Base-by-base conservation (phyloP, 805 yeast genomes). In the Jamesozyma jinghongensis region DNA sequence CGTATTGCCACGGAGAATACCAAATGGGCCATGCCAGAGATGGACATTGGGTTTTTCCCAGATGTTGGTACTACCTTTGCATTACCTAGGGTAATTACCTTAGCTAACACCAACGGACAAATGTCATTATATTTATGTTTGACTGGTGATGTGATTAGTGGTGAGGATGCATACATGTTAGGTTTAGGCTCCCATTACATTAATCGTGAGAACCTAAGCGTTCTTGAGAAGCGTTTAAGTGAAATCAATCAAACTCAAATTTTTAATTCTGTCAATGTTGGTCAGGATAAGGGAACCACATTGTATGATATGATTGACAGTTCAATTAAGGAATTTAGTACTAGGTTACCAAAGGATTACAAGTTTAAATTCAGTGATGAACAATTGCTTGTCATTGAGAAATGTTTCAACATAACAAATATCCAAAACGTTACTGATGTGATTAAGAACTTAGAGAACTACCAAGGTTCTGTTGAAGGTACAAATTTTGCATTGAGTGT, bases 51-150 rank as follows among this genome's bases (percentile, higher is more conserved):
- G 1, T 85, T 86, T 62, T 84, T 85, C 65, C 94, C 95, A 17
- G 98, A 92, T 62, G 97, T 92, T 11, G 98, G 97, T 34, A 81
- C 94, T 29, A 77, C 94, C 10, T 90, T 85, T 65, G 88, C 87
- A 64, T 68, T 92, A 51, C 87, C 95, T 27, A 75, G 83, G 48
- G 64, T 86, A 45, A 50, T 68, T 19, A 59, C 61, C 5, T 36
- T 61, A 26, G 59, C 61, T 17, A 61, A 61, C 44, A 32, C 41
- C 12, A 87, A 85, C 53, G 85, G 85, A 39, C 77, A 85, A 51
- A 66, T 88, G 45, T 97, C 97, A 36, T 75, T 81, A 59, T 92
- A 82, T 63, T 65, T 85, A 48, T 92, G 95, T 22, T 66, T 88
- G 50, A 88, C 97, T 1, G 95, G 96, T 36, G 83, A 81, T 46